Evolutionary conservation across 2,329 filamentous ascomycete genomes (phyloP).

Genomic region (Sclerotinia minor): DNA sequence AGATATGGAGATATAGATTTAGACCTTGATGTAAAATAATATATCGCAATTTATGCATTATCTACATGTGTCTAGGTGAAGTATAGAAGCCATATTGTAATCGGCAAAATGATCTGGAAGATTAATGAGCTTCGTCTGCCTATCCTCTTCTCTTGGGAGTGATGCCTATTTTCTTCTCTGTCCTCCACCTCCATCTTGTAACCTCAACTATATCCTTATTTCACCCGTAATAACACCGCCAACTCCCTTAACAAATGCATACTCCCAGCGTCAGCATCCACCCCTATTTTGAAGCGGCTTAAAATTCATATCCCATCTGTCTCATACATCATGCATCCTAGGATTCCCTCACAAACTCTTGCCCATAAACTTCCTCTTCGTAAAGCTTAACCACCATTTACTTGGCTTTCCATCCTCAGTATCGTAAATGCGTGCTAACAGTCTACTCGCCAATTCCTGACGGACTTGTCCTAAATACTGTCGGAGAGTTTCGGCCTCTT

Average conservation of each 20-base stretch:
- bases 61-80: not conserved
- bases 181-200: not conserved
- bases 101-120: not conserved
- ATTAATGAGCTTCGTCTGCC: not conserved
- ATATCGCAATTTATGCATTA: not conserved
- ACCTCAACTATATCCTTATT: constrained; percentile 1
- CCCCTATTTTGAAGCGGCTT: not conserved
- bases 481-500: constrained; percentile 84
- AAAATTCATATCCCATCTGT: not conserved
- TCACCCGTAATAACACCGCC: constrained; percentile 13
- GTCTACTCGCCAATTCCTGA: constrained; percentile 81
- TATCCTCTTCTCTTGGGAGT: not conserved
- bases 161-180: not conserved
- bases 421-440: constrained; percentile 84
- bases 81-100: constrained; percentile 5
- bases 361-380: constrained; percentile 99
- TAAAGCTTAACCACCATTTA: constrained; percentile 98
- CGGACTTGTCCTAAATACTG: constrained; percentile 91
- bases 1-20: constrained; percentile 18
- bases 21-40: constrained; percentile 7
- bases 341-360: constrained; percentile 66
- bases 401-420: constrained; percentile 63
- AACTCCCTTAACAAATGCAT: constrained; percentile 21
- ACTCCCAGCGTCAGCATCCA: not conserved
- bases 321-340: constrained; percentile 24